Conservation (phyloP, 768 basidiomycete genomes). For the Psilocybe azurescens region DNA sequence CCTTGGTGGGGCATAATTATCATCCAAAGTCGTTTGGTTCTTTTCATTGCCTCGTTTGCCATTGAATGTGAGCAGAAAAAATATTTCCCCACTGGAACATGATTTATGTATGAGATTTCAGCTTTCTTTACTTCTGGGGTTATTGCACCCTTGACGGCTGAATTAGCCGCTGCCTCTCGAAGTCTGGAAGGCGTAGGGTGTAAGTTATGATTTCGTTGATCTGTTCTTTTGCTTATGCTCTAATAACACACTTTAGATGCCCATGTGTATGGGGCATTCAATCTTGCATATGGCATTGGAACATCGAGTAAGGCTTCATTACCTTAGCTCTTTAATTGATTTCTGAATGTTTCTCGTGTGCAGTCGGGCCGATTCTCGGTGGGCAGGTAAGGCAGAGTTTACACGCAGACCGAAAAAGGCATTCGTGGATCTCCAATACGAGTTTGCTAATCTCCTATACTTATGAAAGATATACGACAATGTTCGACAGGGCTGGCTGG, state of each 20-base stretch:
- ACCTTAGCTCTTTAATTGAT: not conserved
- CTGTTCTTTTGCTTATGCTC: not conserved
- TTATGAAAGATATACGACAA: slow-evolving; percentile 61
- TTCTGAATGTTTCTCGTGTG: slow-evolving; percentile 5
- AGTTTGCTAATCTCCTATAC: not conserved
- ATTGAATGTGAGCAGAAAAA: slow-evolving; percentile 52
- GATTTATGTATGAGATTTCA: slow-evolving; percentile 25
- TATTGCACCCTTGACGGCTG: slow-evolving; percentile 66
- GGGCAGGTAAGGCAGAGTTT: slow-evolving; percentile 53
- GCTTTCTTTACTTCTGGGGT: slow-evolving; percentile 67
- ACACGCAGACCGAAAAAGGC: not conserved
- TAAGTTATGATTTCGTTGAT: slow-evolving; percentile 32
- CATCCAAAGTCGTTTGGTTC: slow-evolving; percentile 47
- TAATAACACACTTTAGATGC: slow-evolving; percentile 49
- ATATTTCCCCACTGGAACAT: not conserved
- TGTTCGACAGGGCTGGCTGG: slow-evolving; percentile 61
- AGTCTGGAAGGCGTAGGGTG: slow-evolving; percentile 71
- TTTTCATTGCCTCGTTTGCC: slow-evolving; percentile 55
- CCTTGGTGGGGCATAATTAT: slow-evolving; percentile 70
- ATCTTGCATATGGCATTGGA: slow-evolving; percentile 71
- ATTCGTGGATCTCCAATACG: not conserved
- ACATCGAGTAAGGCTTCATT: slow-evolving; percentile 48
- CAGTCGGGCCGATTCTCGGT: slow-evolving; percentile 74
- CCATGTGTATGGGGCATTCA: slow-evolving; percentile 78
- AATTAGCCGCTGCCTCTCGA: slow-evolving; percentile 66